phyloP scores from a whole-genome alignment of 495 filamentous ascomycete genomes.

The Chaetomium tenue region DNA sequence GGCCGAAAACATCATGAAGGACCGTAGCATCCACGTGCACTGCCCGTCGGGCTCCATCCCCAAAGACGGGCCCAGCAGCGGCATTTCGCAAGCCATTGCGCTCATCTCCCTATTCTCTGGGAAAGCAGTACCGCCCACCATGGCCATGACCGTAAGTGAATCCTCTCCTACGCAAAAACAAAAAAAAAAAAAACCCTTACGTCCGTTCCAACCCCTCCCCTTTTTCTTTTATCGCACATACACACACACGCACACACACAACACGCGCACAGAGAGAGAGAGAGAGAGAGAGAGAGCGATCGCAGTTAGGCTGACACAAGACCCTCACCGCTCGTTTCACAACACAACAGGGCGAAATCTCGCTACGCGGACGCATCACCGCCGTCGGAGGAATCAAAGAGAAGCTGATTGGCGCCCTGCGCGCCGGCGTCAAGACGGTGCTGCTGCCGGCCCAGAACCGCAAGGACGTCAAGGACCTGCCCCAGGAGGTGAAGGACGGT shows the following conservation, averaged over 20 bases:
- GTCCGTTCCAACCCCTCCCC: not conserved
- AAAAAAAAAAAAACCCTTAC: not conserved
- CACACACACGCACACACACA: not conserved
- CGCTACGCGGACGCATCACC: conserved; percentile 78
- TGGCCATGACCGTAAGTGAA: conserved; percentile 80
- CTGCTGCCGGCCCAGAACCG: conserved; percentile 83
- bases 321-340: conserved; percentile 11
- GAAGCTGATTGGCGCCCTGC: conserved; percentile 91
- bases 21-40: conserved; percentile 91
- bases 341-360: conserved; percentile 70
- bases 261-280: not conserved
- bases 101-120: conserved; percentile 88
- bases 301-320: conserved; percentile 30
- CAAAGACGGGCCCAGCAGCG: conserved; percentile 86
- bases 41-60: conserved; percentile 93
- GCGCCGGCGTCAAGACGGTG: conserved; percentile 93
- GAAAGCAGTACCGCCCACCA: conserved; percentile 81
- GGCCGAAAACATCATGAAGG: conserved; percentile 93
- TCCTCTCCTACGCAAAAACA: not conserved
- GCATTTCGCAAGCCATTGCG: conserved; percentile 89
- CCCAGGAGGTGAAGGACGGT: conserved; percentile 82
- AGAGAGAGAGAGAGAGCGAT: not conserved
- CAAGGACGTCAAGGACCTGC: conserved; percentile 91
- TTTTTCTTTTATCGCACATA: not conserved
- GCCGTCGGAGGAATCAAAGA: conserved; percentile 97